A percentile compares a stretch with the other conserved stretches of the same genome.
Conservation (phyloP, 1,284 basidiomycete species). For the Ganoderma lucidum region DNA sequence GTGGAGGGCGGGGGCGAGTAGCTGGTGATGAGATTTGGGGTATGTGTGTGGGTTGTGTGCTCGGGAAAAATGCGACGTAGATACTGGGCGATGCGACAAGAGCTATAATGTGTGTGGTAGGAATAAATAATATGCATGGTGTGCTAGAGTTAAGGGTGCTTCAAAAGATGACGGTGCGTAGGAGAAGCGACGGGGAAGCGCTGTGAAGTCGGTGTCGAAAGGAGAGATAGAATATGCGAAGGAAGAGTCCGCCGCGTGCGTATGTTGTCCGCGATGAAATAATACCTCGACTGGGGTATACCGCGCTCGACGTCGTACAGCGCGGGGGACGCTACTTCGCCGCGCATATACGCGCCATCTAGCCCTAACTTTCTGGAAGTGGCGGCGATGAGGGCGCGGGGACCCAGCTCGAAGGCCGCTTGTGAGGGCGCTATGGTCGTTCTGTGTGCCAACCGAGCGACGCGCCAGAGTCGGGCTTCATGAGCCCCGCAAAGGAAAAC, state of each 20-base stretch:
- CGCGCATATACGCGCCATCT: neutral
- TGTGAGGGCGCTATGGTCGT: neutral
- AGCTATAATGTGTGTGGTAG: slow-evolving; percentile 13
- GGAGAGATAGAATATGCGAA: neutral
- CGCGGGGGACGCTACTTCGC: neutral
- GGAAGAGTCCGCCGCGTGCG: neutral
- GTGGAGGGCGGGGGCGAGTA: slow-evolving; percentile 1
- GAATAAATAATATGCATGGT: slow-evolving; percentile 23
- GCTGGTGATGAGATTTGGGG: slow-evolving; percentile 20
- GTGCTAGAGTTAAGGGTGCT: neutral
- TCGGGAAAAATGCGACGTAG: slow-evolving; percentile 12
- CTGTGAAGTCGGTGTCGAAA: neutral
- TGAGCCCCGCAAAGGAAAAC: neutral
- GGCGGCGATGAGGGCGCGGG: neutral
- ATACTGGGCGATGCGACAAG: slow-evolving; percentile 20
- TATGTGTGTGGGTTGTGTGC: slow-evolving; percentile 8
- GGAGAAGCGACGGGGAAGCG: neutral
- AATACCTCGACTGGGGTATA: neutral
- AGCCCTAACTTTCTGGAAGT: neutral
- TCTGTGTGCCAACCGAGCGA: neutral
- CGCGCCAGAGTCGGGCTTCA: neutral
- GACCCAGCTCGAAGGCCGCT: neutral
- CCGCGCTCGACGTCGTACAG: neutral
- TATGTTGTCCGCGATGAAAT: neutral
- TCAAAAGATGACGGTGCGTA: neutral